Conservation (phyloP, 2,329 filamentous ascomycete genomes). For the Xylariomycetidae sp. region DNA sequence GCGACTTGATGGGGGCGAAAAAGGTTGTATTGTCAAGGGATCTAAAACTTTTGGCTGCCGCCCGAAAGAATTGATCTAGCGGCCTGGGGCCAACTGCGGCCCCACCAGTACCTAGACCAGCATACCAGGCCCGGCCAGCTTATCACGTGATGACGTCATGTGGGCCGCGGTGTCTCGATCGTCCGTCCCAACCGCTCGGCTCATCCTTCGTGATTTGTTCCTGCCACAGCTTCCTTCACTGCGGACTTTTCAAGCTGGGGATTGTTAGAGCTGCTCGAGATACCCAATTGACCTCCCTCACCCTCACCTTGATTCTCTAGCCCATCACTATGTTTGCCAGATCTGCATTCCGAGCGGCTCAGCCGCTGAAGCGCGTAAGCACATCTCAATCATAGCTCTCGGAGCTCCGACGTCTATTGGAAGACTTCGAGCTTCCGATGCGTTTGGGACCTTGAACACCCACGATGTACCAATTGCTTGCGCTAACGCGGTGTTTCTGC, state of each 20-base stretch:
- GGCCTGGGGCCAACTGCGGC: too few species aligned
- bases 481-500: slow-evolving; percentile 10
- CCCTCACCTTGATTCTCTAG: not conserved
- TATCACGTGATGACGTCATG: slow-evolving; percentile 2
- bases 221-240: not conserved
- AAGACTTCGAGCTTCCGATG: not conserved
- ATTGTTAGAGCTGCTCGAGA: not conserved
- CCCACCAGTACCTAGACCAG: too few species aligned
- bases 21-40: too few species aligned
- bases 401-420: slow-evolving; percentile 11
- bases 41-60: too few species aligned
- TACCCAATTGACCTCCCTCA: not conserved
- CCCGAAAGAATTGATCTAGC: too few species aligned
- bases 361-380: slow-evolving; percentile 52
- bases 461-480: not conserved
- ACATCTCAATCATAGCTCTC: slow-evolving; percentile 5
- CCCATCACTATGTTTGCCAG: slow-evolving; percentile 49
- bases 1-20: too few species aligned
- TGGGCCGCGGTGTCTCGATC: too few species aligned
- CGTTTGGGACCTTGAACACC: not conserved
- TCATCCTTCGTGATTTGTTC: not conserved
- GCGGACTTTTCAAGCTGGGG: not conserved
- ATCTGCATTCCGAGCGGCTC: slow-evolving; percentile 46
- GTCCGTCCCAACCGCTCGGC: too few species aligned
- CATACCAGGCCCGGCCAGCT: too few species aligned